Conservation (phyloP, 805 yeast species). For the Zygosaccharomyces lentus region DNA sequence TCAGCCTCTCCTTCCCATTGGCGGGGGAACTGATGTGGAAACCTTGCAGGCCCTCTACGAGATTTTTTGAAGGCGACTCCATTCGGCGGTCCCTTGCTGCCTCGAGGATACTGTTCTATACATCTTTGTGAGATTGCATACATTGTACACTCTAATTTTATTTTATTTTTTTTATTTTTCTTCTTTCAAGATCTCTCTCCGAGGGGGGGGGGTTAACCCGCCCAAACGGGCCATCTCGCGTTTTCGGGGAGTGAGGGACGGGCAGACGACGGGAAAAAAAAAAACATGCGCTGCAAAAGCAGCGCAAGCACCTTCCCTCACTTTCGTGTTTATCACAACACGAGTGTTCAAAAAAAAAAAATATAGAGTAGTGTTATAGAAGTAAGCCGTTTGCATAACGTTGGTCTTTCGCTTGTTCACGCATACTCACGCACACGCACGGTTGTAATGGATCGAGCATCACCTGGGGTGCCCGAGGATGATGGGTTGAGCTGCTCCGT, state of each 20-base stretch:
- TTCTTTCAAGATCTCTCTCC: background rate
- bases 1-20: constrained; percentile 2
- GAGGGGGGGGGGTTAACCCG: background rate
- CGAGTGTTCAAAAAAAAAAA: background rate
- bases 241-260: constrained; percentile 3
- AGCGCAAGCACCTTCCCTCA: constrained; percentile 3
- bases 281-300: background rate
- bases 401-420: constrained; percentile 1
- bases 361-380: background rate
- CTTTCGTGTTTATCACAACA: constrained; percentile 6
- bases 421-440: background rate
- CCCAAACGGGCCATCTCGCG: background rate
- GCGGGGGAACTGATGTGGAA: constrained; percentile 27
- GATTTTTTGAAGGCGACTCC: constrained; percentile 16
- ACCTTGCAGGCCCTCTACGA: constrained; percentile 21
- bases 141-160: background rate
- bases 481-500: constrained; percentile 8
- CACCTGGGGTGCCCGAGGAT: constrained; percentile 12
- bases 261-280: background rate
- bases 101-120: background rate
- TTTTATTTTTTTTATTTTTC: background rate
- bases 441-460: constrained; percentile 8
- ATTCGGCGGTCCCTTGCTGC: constrained; percentile 6
- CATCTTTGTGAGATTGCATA: constrained; percentile 12
- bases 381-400: background rate